Conservation (phyloP, 1,139 yeast genomes). For the Debaryomycetaceae sp. region DNA sequence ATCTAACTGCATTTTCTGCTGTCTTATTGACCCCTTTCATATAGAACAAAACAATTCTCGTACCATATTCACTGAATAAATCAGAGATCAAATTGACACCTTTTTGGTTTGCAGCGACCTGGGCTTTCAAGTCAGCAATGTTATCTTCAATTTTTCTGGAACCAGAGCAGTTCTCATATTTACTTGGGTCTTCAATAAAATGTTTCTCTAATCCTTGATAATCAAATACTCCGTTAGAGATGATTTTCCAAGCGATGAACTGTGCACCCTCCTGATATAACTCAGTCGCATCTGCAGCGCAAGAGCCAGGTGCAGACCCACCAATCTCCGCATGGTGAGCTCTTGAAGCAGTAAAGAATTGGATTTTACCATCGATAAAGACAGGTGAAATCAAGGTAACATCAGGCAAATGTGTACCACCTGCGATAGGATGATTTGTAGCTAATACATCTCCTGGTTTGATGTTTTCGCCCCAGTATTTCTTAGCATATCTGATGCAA, state of each 20-base stretch:
- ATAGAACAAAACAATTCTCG: constrained; percentile 51
- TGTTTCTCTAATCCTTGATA: background rate
- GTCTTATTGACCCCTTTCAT: constrained; percentile 61
- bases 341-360: constrained; percentile 61
- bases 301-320: constrained; percentile 63
- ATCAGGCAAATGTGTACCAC: constrained; percentile 21
- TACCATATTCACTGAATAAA: constrained; percentile 49
- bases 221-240: constrained; percentile 50
- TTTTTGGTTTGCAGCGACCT: constrained; percentile 64
- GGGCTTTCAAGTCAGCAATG: constrained; percentile 63
- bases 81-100: constrained; percentile 52
- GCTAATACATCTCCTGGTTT: constrained; percentile 18
- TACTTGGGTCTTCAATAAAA: constrained; percentile 12
- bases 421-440: constrained; percentile 19
- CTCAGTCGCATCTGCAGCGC: constrained; percentile 61
- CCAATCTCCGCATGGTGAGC: constrained; percentile 74
- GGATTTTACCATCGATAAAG: constrained; percentile 32
- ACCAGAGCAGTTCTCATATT: constrained; percentile 56
- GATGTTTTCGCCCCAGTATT: constrained; percentile 14
- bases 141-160: constrained; percentile 58
- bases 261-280: constrained; percentile 65
- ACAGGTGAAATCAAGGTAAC: constrained; percentile 19
- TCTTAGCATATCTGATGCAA: constrained; percentile 16
- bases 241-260: constrained; percentile 54
- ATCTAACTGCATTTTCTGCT: constrained; percentile 54